A percentile compares a stretch with the other conserved stretches of the same genome.
phyloP scores from a whole-genome alignment of 148 eudicot species.

The Rhododendron griersonianum region DNA sequence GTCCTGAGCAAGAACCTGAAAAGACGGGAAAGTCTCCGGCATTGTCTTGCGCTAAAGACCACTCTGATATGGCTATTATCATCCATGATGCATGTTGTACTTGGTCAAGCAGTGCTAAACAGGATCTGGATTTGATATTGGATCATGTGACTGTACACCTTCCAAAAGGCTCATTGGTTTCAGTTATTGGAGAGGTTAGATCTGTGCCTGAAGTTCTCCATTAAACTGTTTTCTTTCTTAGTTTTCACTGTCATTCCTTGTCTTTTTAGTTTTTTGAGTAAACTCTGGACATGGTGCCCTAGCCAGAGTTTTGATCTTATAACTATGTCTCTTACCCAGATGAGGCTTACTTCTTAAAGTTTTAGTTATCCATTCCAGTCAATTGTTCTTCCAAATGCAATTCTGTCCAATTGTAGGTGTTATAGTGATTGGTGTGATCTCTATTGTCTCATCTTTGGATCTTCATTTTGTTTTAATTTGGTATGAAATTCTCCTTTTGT shows the following conservation, averaged over 20 bases:
- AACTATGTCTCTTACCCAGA: too few species aligned
- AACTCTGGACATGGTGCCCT: background rate
- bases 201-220: background rate
- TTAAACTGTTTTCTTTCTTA: background rate
- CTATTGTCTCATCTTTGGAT: too few species aligned
- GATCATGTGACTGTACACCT: constrained; percentile 50
- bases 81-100: constrained; percentile 62
- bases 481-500: too few species aligned
- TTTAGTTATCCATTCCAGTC: too few species aligned
- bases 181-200: constrained; percentile 83
- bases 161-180: constrained; percentile 76
- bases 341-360: too few species aligned
- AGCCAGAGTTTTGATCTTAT: background rate
- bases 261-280: background rate
- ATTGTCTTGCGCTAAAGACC: constrained; percentile 31
- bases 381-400: too few species aligned
- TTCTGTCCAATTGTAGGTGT: too few species aligned
- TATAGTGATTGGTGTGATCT: too few species aligned
- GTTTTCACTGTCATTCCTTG: background rate
- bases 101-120: constrained; percentile 60
- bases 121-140: constrained; percentile 40
- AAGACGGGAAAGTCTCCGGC: constrained; percentile 16
- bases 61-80: constrained; percentile 45
- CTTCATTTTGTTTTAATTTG: too few species aligned
- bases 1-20: constrained; percentile 42